A percentile compares a stretch with the other conserved stretches of the same genome.
These are phyloP conservation scores for barrel medic (Medicago truncatula) DNA, from an alignment of 306 rosid species.

Conservation along the genomic window MtrunA17r5.0-ANR NC_053048.1:7128001-7128500, in stretches of 20 bases:
- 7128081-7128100: constrained; percentile 17
- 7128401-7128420: constrained; percentile 18
- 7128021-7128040: constrained; percentile 82
- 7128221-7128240: constrained; percentile 29
- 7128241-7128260: background rate
- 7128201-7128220: constrained; percentile 43
- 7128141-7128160: background rate
- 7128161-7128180: background rate
- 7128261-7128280: constrained; percentile 37
- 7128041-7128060: constrained; percentile 91
- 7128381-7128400: constrained; percentile 16
- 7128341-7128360: background rate
- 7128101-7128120: background rate
- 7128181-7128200: background rate
- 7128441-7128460: constrained; percentile 37
- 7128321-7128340: constrained; percentile 16
- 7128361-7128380: background rate
- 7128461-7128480: constrained; percentile 42
- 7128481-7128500: too few species aligned
- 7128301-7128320: background rate
- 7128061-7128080: constrained; percentile 36
- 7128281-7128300: background rate
- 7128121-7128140: background rate
- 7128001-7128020: constrained; percentile 94
- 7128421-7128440: constrained; percentile 18